Percentiles rank a stretch among this genome's conserved stretches.
These are phyloP conservation scores for Cladochytrium replicatum DNA, from an alignment of 192 early-diverging fungal genomes.

Conservation along the genomic window DNA sequence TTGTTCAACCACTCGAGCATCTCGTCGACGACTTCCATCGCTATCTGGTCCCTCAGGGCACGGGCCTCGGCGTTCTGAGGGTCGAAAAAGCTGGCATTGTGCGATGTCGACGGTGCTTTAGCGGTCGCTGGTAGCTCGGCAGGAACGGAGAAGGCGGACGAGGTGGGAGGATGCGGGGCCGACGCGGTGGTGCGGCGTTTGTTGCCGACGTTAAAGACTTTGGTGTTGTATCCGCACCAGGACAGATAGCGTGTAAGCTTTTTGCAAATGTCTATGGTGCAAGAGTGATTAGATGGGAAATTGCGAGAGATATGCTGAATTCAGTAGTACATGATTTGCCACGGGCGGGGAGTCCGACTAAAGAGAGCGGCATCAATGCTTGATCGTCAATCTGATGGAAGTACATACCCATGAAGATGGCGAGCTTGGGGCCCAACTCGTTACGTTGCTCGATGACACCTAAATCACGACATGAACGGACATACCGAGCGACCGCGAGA, in stretches of 20 bases:
- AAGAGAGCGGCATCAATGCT: neutral
- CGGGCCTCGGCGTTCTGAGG: slow-evolving; percentile 70
- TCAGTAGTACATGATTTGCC: slow-evolving; percentile 63
- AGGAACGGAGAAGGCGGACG: neutral
- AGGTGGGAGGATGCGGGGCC: slow-evolving; percentile 1
- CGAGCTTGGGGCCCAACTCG: slow-evolving; percentile 79
- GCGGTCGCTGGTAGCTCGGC: neutral
- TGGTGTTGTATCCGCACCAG: slow-evolving; percentile 37
- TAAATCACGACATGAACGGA: too few relatives aligned
- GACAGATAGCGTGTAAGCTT: slow-evolving; percentile 78
- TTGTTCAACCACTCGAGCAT: slow-evolving; percentile 78
- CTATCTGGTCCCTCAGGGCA: slow-evolving; percentile 73
- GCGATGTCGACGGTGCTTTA: slow-evolving; percentile 34
- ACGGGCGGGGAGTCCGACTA: slow-evolving; percentile 86
- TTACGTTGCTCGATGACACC: slow-evolving; percentile 40
- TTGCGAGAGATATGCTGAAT: neutral
- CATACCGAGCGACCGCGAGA: too few relatives aligned
- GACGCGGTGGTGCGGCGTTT: slow-evolving; percentile 56
- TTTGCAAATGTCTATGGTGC: slow-evolving; percentile 75
- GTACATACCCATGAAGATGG: slow-evolving; percentile 80
- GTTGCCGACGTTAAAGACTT: slow-evolving; percentile 95
- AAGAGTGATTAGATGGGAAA: neutral
- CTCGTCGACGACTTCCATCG: slow-evolving; percentile 86
- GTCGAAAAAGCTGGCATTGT: slow-evolving; percentile 89
- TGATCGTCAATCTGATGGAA: neutral